Conservation (phyloP, 1,284 basidiomycete genomes). For the Pyrrhoderma noxium region DNA sequence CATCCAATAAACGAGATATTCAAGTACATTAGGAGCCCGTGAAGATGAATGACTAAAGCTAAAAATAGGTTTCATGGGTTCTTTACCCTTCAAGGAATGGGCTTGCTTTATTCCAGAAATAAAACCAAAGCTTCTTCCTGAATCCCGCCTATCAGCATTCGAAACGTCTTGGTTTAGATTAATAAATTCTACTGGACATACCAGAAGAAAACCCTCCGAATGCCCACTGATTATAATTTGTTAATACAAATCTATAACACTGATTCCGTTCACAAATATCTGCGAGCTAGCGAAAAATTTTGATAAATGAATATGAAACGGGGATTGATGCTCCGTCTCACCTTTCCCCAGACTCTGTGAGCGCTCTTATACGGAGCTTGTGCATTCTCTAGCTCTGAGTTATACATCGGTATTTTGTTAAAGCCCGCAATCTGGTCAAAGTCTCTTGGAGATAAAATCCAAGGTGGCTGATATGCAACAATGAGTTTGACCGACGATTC, state of each 20-base stretch:
- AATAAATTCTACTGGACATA: constrained; percentile 27
- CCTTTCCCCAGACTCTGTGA: constrained; percentile 63
- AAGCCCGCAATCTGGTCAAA: constrained; percentile 46
- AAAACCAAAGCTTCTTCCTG: too few species aligned
- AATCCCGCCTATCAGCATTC: too few species aligned
- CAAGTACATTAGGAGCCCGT: constrained; percentile 23
- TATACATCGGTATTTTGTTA: constrained; percentile 22
- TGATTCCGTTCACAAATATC: constrained; percentile 48
- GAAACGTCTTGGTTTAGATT: too few species aligned
- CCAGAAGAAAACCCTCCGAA: constrained; percentile 63
- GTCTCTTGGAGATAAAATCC: constrained; percentile 50
- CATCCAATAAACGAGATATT: constrained; percentile 28
- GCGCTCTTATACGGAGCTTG: constrained; percentile 26
- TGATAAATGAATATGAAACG: neutral
- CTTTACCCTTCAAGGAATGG: neutral
- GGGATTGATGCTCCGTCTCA: constrained; percentile 22
- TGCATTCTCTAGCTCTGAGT: neutral
- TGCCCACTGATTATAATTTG: constrained; percentile 62
- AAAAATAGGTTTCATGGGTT: neutral
- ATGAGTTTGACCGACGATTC: constrained; percentile 33
- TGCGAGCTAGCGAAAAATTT: constrained; percentile 42
- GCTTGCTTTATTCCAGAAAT: constrained; percentile 4
- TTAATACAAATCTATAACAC: constrained; percentile 59
- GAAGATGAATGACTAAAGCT: constrained; percentile 13
- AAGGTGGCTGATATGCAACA: constrained; percentile 58